Evolutionary conservation across 306 rosid genomes (phyloP).

Genomic region (Rosa chinensis): DNA sequence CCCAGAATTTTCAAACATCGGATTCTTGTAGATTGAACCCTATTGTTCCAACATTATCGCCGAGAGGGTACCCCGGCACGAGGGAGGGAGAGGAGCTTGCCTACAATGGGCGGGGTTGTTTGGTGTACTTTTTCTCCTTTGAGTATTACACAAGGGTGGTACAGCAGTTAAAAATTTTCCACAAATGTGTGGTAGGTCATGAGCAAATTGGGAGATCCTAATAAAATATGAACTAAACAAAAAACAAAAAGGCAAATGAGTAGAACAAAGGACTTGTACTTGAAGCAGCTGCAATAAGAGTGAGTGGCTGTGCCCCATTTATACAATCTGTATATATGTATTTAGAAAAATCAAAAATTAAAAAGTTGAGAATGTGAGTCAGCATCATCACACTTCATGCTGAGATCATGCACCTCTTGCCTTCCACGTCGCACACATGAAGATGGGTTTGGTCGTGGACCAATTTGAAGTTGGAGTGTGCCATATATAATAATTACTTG

Average conservation of each 20-base stretch:
- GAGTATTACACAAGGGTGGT: neutral
- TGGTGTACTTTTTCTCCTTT: neutral
- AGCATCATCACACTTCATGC: slow-evolving; percentile 88
- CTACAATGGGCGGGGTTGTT: neutral
- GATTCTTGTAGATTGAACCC: neutral
- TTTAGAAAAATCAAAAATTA: neutral
- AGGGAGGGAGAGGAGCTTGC: neutral
- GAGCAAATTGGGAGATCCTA: neutral
- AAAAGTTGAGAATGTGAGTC: slow-evolving; percentile 34
- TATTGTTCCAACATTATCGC: neutral
- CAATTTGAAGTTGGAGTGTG: slow-evolving; percentile 49
- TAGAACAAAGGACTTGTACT: slow-evolving; percentile 18
- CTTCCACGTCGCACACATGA: slow-evolving; percentile 61
- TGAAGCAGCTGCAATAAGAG: slow-evolving; percentile 25
- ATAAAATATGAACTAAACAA: neutral
- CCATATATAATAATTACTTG: slow-evolving; percentile 29
- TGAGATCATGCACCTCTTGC: slow-evolving; percentile 58
- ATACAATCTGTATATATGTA: neutral
- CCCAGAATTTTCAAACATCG: neutral
- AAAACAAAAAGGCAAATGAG: neutral
- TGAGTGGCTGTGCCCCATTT: slow-evolving; percentile 18
- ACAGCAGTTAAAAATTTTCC: neutral
- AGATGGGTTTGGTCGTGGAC: slow-evolving; percentile 55
- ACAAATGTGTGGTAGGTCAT: neutral
- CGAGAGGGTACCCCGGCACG: neutral